phyloP scores from a whole-genome alignment of 306 rosid genomes.

The Cyamopsis tetragonoloba region DNA sequence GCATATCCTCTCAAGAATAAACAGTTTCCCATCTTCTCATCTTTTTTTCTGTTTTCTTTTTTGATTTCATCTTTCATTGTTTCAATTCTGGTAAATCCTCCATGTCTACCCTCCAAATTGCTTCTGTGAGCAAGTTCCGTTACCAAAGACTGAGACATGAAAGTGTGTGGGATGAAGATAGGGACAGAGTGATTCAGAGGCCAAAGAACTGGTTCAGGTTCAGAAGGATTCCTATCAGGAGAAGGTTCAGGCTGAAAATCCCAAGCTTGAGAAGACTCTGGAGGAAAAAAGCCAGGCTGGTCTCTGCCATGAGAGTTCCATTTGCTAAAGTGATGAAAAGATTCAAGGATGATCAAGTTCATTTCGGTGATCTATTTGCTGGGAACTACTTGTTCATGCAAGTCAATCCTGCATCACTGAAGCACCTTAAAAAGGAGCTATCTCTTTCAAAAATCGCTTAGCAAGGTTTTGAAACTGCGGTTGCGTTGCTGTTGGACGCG shows the following conservation, averaged over 20 bases:
- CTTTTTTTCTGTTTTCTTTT: not conserved
- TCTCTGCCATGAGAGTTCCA: slow-evolving; percentile 42
- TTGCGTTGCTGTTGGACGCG: too few species aligned
- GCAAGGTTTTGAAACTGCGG: too few species aligned
- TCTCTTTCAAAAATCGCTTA: slow-evolving; percentile 31
- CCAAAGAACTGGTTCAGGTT: slow-evolving; percentile 45
- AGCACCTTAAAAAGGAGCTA: slow-evolving; percentile 31
- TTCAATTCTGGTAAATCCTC: not conserved
- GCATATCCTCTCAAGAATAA: not conserved
- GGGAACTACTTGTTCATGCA: slow-evolving; percentile 81
- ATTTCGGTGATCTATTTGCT: slow-evolving; percentile 78
- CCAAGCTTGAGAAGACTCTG: slow-evolving; percentile 56
- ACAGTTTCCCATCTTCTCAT: not conserved
- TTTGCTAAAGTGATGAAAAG: slow-evolving; percentile 44
- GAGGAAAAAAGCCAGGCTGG: slow-evolving; percentile 48
- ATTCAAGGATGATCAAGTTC: slow-evolving; percentile 53
- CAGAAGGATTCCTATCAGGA: slow-evolving; percentile 39
- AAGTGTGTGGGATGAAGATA: slow-evolving; percentile 19
- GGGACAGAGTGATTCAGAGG: slow-evolving; percentile 23
- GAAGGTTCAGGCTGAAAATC: slow-evolving; percentile 55
- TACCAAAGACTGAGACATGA: slow-evolving; percentile 50
- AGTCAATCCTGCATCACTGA: slow-evolving; percentile 53
- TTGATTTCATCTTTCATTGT: not conserved
- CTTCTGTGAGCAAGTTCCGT: slow-evolving; percentile 26
- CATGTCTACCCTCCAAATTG: slow-evolving; percentile 36